phyloP scores from a whole-genome alignment of 768 basidiomycete species.

The Infundibulicybe gibba region DNA sequence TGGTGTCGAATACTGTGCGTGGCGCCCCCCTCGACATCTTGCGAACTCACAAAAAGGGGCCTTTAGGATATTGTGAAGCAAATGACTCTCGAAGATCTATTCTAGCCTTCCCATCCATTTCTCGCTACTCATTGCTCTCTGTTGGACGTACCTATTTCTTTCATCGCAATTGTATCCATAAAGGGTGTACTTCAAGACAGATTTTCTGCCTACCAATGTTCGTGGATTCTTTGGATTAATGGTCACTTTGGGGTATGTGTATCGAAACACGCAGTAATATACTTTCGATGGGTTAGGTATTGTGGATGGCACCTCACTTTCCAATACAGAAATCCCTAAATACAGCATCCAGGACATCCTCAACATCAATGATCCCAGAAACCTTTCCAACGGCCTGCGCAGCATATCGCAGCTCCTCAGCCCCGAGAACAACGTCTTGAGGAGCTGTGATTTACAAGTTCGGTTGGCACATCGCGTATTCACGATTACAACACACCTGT shows the following conservation, averaged over 20 bases:
- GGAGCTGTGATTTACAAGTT: conserved; percentile 31
- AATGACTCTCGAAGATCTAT: conserved; percentile 95
- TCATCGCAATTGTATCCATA: no score
- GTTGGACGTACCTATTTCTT: no score
- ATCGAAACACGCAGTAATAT: neutral
- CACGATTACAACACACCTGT: conserved; percentile 9
- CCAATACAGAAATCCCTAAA: conserved; percentile 91
- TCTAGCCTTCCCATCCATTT: conserved; percentile 36
- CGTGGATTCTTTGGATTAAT: no score
- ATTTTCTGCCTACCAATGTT: no score
- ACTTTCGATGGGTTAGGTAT: conserved; percentile 3
- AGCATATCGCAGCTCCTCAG: conserved; percentile 87
- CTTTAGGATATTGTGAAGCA: conserved; percentile 94
- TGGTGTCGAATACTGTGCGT: conserved; percentile 94
- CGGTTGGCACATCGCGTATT: neutral
- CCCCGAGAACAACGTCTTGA: conserved; percentile 76
- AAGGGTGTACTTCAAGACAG: no score
- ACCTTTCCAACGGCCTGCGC: conserved; percentile 80
- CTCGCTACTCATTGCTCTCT: no score
- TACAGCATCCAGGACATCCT: conserved; percentile 79
- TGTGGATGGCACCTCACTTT: conserved; percentile 32
- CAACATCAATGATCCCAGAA: conserved; percentile 76
- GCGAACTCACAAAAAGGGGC: neutral
- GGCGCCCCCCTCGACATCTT: neutral
- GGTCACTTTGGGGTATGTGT: neutral